Evolutionary conservation across 192 early-diverging fungal genomes (phyloP).

Genomic region (Backusella australiensis): DNA sequence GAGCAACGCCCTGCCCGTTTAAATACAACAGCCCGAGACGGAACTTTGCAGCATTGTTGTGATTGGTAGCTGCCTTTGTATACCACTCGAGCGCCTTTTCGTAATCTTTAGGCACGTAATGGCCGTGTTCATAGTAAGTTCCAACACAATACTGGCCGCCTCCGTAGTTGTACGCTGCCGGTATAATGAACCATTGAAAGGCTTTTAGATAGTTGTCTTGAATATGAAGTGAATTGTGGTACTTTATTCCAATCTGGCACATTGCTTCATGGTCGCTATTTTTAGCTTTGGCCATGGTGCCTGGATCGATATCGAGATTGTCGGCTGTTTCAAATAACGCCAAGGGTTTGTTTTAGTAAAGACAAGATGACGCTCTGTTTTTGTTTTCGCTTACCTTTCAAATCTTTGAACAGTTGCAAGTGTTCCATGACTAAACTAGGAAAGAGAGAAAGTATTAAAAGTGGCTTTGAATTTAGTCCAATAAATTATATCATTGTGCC

Average conservation of each 20-base stretch:
- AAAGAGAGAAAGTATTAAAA: background rate
- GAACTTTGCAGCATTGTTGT: background rate
- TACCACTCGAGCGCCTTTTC: background rate
- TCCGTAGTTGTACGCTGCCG: background rate
- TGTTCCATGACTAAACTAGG: background rate
- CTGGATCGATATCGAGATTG: background rate
- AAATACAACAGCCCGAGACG: constrained; percentile 21
- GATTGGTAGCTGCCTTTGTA: background rate
- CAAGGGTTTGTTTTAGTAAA: background rate
- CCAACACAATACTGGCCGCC: background rate
- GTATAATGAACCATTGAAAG: background rate
- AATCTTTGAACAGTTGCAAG: background rate
- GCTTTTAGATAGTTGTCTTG: background rate
- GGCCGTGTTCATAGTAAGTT: background rate
- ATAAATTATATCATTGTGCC: background rate
- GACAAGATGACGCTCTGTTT: background rate
- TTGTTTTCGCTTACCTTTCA: background rate
- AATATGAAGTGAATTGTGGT: background rate
- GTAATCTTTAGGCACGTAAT: background rate
- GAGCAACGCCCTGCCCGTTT: constrained; percentile 10
- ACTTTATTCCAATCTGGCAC: constrained; percentile 4
- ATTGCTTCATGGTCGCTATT: constrained; percentile 2
- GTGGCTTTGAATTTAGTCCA: constrained; percentile 3
- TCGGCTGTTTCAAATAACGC: background rate
- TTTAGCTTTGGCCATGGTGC: background rate